These are phyloP conservation scores for Russula brevipes DNA, from an alignment of 768 basidiomycete genomes.

Conservation along the genomic window DNA sequence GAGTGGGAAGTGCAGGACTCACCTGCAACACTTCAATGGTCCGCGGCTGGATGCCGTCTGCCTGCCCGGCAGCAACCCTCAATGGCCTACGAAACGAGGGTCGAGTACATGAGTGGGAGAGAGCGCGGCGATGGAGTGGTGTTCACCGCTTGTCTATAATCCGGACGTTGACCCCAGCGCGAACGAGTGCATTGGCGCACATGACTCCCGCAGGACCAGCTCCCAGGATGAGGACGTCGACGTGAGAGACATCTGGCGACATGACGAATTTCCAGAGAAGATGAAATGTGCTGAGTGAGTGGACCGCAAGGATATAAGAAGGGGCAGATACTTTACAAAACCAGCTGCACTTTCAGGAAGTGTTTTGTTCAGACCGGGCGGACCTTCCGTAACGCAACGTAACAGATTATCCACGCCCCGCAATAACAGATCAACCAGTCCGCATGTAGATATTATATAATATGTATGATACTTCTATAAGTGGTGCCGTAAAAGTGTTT, in stretches of 20 bases:
- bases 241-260: slow-evolving; percentile 34
- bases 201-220: slow-evolving; percentile 62
- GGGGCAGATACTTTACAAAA: too few species aligned
- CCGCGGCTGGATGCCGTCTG: slow-evolving; percentile 52
- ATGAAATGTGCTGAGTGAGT: too few species aligned
- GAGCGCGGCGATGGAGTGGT: neutral
- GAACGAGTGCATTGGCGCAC: slow-evolving; percentile 59
- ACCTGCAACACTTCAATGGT: slow-evolving; percentile 51
- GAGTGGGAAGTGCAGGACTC: neutral
- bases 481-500: too few species aligned
- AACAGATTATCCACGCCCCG: too few species aligned
- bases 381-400: too few species aligned
- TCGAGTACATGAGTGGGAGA: neutral
- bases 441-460: too few species aligned
- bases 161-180: slow-evolving; percentile 51
- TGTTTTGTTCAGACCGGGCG: too few species aligned
- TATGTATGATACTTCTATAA: too few species aligned
- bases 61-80: slow-evolving; percentile 44
- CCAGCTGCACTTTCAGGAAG: too few species aligned
- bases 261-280: neutral
- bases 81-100: slow-evolving; percentile 29
- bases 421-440: too few species aligned
- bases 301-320: too few species aligned
- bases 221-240: slow-evolving; percentile 59
- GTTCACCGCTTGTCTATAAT: slow-evolving; percentile 54